Evolutionary conservation across 352 stramenopile species (phyloP).

Genomic region (Phytopythium kandeliae): DNA sequence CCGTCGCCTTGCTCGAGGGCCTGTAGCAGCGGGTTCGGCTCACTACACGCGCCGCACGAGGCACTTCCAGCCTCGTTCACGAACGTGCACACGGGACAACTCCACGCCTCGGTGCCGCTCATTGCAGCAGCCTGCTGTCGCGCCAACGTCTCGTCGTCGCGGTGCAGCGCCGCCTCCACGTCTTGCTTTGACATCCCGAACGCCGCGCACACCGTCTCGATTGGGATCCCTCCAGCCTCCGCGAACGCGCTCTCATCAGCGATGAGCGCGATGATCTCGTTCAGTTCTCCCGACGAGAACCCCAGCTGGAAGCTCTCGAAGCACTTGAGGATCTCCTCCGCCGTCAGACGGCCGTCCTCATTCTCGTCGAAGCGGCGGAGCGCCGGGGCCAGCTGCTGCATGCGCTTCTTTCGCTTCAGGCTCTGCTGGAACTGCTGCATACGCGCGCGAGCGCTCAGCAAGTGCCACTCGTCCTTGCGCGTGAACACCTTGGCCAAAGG

Average conservation of each 20-base stretch:
- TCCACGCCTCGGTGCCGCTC: slow-evolving; percentile 27
- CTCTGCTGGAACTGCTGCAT: slow-evolving; percentile 85
- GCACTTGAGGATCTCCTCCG: slow-evolving; percentile 75
- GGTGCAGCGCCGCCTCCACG: slow-evolving; percentile 47
- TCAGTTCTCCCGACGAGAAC: slow-evolving; percentile 74
- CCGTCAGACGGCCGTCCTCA: slow-evolving; percentile 49
- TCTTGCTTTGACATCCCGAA: slow-evolving; percentile 54
- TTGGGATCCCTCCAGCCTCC: slow-evolving; percentile 32
- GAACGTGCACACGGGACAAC: slow-evolving; percentile 76
- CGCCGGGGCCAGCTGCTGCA: slow-evolving; percentile 38
- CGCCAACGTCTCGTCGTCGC: slow-evolving; percentile 28
- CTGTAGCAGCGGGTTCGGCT: slow-evolving; percentile 44
- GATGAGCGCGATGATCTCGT: slow-evolving; percentile 79
- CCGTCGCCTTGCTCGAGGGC: slow-evolving; percentile 14
- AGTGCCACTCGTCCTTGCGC: slow-evolving; percentile 95
- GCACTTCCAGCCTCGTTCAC: slow-evolving; percentile 42
- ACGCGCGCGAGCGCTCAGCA: slow-evolving; percentile 69
- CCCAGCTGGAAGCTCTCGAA: slow-evolving; percentile 85
- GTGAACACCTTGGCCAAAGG: slow-evolving; percentile 97
- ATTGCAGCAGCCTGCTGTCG: slow-evolving; percentile 9
- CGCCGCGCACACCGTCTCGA: slow-evolving; percentile 66
- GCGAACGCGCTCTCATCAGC: slow-evolving; percentile 47
- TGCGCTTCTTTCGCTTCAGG: slow-evolving; percentile 53
- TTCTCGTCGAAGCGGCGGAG: slow-evolving; percentile 73
- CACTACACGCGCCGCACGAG: slow-evolving; percentile 51